Percentiles rank a stretch among this genome's conserved stretches.
These are phyloP conservation scores for Truncatella angustata DNA, from an alignment of 2,329 filamentous ascomycete genomes.

Conservation along the genomic window DNA sequence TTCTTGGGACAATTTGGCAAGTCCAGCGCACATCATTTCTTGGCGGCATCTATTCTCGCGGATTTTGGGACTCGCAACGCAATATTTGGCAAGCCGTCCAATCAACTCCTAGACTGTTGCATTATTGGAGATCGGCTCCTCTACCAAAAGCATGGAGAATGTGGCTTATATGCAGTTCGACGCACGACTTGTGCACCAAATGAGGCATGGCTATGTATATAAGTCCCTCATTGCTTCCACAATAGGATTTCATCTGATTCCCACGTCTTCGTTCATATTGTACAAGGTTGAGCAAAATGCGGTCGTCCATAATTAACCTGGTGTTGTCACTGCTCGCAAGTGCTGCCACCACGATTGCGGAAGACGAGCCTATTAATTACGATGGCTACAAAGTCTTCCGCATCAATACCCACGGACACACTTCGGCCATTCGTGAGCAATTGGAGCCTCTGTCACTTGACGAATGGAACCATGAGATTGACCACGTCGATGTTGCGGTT, in stretches of 20 bases:
- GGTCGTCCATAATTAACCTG: background rate
- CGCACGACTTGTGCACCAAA: too few species aligned
- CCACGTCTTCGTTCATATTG: too few species aligned
- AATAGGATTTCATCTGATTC: too few species aligned
- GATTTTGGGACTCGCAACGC: background rate
- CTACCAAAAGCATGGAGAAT: too few species aligned
- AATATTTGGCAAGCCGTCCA: background rate
- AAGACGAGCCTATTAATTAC: conserved; percentile 16
- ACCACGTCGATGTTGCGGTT: conserved; percentile 31
- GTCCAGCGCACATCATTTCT: background rate
- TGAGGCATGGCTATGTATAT: too few species aligned
- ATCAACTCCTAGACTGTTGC: too few species aligned
- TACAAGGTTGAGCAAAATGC: background rate
- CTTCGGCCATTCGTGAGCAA: background rate
- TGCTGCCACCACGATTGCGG: background rate
- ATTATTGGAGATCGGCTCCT: too few species aligned
- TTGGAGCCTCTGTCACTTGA: background rate
- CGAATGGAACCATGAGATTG: conserved; percentile 9
- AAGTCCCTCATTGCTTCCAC: too few species aligned
- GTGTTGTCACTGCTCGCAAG: background rate
- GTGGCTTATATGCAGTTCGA: too few species aligned
- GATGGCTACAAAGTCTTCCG: conserved; percentile 33
- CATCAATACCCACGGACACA: conserved; percentile 16
- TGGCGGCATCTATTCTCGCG: background rate
- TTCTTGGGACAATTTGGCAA: background rate